Evolutionary conservation across 2,329 filamentous ascomycete species (phyloP).

Genomic region (Sclerotinia subarctica): DNA sequence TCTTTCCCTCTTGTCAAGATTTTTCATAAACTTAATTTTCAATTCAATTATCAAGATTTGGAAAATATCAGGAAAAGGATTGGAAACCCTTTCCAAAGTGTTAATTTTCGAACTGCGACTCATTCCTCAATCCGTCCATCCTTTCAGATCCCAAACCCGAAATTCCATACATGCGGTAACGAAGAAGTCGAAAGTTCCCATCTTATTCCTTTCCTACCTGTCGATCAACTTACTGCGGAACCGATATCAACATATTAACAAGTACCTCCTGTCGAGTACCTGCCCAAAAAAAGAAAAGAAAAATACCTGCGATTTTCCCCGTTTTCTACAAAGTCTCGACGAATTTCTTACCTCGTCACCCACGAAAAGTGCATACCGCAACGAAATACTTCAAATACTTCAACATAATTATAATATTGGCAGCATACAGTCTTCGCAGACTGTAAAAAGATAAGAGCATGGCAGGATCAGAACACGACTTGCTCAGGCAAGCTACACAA

Average conservation of each 20-base stretch:
- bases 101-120: slow-evolving; percentile 13
- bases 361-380: not conserved
- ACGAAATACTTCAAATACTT: not conserved
- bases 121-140: slow-evolving; percentile 6
- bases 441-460: slow-evolving; percentile 23
- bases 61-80: not conserved
- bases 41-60: too few relatives aligned
- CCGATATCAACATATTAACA: not conserved
- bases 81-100: not conserved
- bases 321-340: not conserved
- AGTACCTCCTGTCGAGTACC: not conserved
- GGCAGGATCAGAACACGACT: slow-evolving; percentile 37
- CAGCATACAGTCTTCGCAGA: slow-evolving; percentile 8
- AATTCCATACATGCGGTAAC: not conserved
- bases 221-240: slow-evolving; percentile 8
- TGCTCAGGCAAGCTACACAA: slow-evolving; percentile 40
- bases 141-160: not conserved
- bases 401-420: slow-evolving; percentile 2
- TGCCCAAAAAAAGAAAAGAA: not conserved
- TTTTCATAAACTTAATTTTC: not conserved
- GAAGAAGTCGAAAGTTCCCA: not conserved
- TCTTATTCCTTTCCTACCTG: not conserved
- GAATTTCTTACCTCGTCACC: not conserved
- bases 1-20: not conserved
- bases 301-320: not conserved